These are phyloP conservation scores for Penicillium coprophilum DNA, from an alignment of 495 filamentous ascomycete species.

Conservation along the genomic window DNA sequence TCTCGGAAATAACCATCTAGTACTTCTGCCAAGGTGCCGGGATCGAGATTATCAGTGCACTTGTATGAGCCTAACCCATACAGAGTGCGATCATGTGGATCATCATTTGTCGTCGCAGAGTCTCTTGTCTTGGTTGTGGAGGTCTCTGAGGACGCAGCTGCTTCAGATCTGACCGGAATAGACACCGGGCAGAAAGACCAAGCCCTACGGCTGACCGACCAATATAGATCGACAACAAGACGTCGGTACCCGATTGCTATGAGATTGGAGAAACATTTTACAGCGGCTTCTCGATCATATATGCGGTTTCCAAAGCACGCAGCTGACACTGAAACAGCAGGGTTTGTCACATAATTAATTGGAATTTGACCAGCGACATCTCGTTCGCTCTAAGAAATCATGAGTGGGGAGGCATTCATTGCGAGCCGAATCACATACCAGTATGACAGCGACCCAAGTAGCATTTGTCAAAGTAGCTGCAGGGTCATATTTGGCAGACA, in stretches of 20 bases:
- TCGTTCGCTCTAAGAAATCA: constrained; percentile 51
- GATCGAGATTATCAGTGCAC: constrained; percentile 53
- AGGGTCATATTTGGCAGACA: constrained; percentile 38
- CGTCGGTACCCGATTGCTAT: constrained; percentile 58
- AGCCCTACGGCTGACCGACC: constrained; percentile 50
- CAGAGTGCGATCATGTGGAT: constrained; percentile 38
- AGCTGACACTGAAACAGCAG: constrained; percentile 52
- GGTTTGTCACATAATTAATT: constrained; percentile 59
- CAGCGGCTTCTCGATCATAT: constrained; percentile 48
- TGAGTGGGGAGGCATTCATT: not conserved
- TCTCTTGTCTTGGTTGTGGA: constrained; percentile 22
- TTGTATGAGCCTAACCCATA: constrained; percentile 54
- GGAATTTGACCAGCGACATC: constrained; percentile 60
- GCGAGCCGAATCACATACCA: constrained; percentile 29
- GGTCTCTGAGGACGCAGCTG: constrained; percentile 26
- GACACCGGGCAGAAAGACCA: constrained; percentile 63
- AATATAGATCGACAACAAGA: constrained; percentile 63
- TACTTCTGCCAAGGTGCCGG: constrained; percentile 48
- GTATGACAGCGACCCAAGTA: constrained; percentile 37
- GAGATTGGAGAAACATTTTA: constrained; percentile 60
- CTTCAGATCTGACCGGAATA: constrained; percentile 28
- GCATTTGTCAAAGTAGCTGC: constrained; percentile 33
- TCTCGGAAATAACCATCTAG: constrained; percentile 48
- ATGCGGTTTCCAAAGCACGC: constrained; percentile 58
- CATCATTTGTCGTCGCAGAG: constrained; percentile 24